A percentile compares a stretch with the other conserved stretches of the same genome.
These are phyloP conservation scores for Beta vulgaris DNA, from an alignment of 148 eudicot genomes.

Conservation along the genomic window DNA sequence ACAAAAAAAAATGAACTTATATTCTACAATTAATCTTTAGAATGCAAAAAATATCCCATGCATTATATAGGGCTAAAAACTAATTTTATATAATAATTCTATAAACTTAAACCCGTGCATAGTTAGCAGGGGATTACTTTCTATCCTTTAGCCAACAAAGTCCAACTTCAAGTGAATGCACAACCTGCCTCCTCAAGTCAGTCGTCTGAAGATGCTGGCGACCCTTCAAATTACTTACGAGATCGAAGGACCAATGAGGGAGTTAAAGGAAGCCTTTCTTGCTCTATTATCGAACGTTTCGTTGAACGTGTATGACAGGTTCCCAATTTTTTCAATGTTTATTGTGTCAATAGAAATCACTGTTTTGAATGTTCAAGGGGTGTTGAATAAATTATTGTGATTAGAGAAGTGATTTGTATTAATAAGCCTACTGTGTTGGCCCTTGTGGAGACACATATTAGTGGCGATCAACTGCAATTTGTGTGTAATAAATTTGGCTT, in stretches of 20 bases:
- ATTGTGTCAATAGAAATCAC: background rate
- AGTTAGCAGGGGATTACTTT: too few relatives aligned
- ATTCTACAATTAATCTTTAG: too few relatives aligned
- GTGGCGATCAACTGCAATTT: background rate
- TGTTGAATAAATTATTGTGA: background rate
- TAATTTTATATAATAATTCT: too few relatives aligned
- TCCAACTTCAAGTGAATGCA: too few relatives aligned
- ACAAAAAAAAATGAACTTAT: too few relatives aligned
- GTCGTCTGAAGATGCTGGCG: background rate
- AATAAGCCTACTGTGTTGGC: background rate
- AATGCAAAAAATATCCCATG: too few relatives aligned
- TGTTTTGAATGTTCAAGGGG: slow-evolving; percentile 15
- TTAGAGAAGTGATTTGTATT: background rate
- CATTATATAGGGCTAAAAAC: too few relatives aligned
- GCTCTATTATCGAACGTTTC: background rate
- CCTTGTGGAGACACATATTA: background rate
- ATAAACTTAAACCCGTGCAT: too few relatives aligned
- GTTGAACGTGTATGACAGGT: background rate
- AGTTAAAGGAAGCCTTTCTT: background rate
- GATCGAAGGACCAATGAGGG: background rate
- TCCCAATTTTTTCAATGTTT: background rate
- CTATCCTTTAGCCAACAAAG: background rate
- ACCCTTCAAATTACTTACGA: background rate
- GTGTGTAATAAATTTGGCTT: background rate
- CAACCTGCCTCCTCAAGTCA: background rate